phyloP scores from a whole-genome alignment of 23 red algal genomes.

The Agarophyton chilense region DNA sequence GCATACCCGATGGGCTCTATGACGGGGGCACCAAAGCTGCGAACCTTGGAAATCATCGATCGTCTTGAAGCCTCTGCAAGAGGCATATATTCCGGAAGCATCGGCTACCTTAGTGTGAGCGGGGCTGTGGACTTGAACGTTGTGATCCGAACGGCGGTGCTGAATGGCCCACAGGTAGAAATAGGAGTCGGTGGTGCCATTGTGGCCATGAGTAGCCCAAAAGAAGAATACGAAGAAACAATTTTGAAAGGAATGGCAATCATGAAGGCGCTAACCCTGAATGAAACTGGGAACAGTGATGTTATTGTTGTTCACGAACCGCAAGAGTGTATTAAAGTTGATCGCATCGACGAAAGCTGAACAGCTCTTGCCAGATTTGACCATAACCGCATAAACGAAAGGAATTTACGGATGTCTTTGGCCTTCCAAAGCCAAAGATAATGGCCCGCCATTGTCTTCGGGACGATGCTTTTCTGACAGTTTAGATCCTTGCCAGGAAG shows the following conservation, averaged over 20 bases:
- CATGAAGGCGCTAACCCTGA: constrained; percentile 64
- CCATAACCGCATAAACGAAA: too few species aligned
- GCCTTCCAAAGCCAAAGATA: too few species aligned
- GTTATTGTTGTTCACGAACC: constrained; percentile 24
- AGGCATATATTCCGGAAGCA: constrained; percentile 89
- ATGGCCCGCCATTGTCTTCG: too few species aligned
- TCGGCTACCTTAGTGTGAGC: constrained; percentile 86
- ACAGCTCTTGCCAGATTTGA: background rate
- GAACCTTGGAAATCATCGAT: constrained; percentile 95
- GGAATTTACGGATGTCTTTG: too few species aligned
- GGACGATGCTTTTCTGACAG: too few species aligned
- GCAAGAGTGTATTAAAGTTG: background rate
- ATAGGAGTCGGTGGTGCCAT: constrained; percentile 97
- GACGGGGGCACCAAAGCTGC: constrained; percentile 96
- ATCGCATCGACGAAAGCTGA: background rate
- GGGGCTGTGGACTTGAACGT: constrained; percentile 95
- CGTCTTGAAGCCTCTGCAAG: constrained; percentile 72
- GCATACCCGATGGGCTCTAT: constrained; percentile 99
- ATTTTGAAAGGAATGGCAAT: constrained; percentile 89
- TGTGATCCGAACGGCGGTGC: constrained; percentile 90
- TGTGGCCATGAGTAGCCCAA: constrained; percentile 66
- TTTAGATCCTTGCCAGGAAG: too few species aligned
- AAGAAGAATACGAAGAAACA: constrained; percentile 90
- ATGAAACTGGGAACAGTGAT: constrained; percentile 18
- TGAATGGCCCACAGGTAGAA: constrained; percentile 30